Percentiles rank a stretch among this genome's conserved stretches.
Conservation (phyloP, 202 grass and related monocot species). For the Alloteropsis angusta region DNA sequence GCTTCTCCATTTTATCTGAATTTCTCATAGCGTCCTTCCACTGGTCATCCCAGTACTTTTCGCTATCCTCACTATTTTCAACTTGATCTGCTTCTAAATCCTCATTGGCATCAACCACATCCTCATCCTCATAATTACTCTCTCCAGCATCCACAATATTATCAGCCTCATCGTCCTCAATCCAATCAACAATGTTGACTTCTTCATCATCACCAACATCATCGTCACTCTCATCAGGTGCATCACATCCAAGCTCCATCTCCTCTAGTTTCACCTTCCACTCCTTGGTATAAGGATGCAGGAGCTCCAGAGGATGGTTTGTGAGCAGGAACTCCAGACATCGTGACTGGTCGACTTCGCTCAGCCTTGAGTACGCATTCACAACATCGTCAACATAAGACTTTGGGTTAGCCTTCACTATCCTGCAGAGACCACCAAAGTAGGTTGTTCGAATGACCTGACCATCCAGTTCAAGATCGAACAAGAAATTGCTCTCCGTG, state of each 20-base stretch:
- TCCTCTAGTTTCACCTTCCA: slow-evolving; percentile 97
- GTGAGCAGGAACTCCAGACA: slow-evolving; percentile 84
- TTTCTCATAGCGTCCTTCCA: slow-evolving; percentile 72
- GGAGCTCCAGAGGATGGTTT: slow-evolving; percentile 80
- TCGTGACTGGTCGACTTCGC: slow-evolving; percentile 39
- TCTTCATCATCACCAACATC: slow-evolving; percentile 10
- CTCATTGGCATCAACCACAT: slow-evolving; percentile 16
- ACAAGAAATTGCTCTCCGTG: slow-evolving; percentile 60
- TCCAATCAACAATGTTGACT: slow-evolving; percentile 25
- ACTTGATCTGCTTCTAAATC: slow-evolving; percentile 11
- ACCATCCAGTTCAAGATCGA: slow-evolving; percentile 52
- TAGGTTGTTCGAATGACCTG: slow-evolving; percentile 46
- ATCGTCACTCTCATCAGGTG: slow-evolving; percentile 60
- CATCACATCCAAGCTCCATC: slow-evolving; percentile 85
- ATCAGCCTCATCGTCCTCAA: slow-evolving; percentile 44
- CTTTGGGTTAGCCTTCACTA: slow-evolving; percentile 72
- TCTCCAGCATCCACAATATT: slow-evolving; percentile 9
- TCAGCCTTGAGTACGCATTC: slow-evolving; percentile 74
- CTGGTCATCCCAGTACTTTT: slow-evolving; percentile 61
- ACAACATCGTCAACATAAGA: slow-evolving; percentile 93
- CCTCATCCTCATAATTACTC: slow-evolving; percentile 14
- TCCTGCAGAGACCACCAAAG: slow-evolving; percentile 73
- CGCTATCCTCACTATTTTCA: slow-evolving; percentile 27
- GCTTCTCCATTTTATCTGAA: slow-evolving; percentile 76
- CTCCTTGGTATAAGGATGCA: slow-evolving; percentile 89